Conservation (phyloP, 495 filamentous ascomycete genomes). For the Podospora pseudopauciseta region DNA sequence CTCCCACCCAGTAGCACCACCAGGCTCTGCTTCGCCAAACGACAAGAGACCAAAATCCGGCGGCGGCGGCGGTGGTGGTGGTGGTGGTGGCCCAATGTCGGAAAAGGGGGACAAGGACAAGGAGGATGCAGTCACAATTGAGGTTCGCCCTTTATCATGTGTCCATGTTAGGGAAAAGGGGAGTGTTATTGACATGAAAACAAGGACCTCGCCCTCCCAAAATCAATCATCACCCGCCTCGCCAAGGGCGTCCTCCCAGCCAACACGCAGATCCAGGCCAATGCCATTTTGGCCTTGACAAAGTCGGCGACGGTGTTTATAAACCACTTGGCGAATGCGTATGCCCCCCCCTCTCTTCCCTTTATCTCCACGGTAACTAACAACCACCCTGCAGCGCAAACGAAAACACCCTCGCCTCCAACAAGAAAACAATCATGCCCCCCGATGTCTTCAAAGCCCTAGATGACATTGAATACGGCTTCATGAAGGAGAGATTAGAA, state of each 20-base stretch:
- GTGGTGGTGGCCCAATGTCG: background rate
- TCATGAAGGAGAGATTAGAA: constrained; percentile 62
- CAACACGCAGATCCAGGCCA: constrained; percentile 91
- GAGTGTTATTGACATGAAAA: constrained; percentile 40
- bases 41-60: constrained; percentile 1
- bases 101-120: constrained; percentile 18
- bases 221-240: constrained; percentile 87
- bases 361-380: background rate
- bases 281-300: constrained; percentile 83
- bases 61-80: background rate
- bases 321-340: constrained; percentile 82
- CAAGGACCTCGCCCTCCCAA: constrained; percentile 77
- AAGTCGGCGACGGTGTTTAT: constrained; percentile 95
- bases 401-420: constrained; percentile 58
- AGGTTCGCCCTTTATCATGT: constrained; percentile 16
- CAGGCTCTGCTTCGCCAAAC: background rate
- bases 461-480: constrained; percentile 76
- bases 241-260: constrained; percentile 96
- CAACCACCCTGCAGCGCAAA: constrained; percentile 58
- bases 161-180: no score
- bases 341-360: constrained; percentile 30
- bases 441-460: constrained; percentile 79
- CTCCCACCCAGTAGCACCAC: constrained; percentile 14
- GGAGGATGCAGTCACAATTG: constrained; percentile 39
- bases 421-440: constrained; percentile 83